Evolutionary conservation across 2,329 filamentous ascomycete species (phyloP), one percentile per base, ranked within the genome.

Genomic region (Cladosporium sp.): DNA sequence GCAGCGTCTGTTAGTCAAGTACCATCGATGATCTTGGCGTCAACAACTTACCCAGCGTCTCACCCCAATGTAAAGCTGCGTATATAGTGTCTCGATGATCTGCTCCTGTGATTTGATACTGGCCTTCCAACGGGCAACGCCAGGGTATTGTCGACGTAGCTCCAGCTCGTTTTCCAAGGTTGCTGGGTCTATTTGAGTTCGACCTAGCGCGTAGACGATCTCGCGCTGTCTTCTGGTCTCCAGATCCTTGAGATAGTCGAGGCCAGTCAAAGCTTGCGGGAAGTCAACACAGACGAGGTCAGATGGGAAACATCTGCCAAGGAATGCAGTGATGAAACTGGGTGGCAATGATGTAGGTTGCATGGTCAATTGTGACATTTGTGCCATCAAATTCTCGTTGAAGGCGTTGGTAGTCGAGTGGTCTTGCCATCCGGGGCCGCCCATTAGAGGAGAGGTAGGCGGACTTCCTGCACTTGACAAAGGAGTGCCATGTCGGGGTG

Each of bases 241-340:
- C 10, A 90, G 78, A 67, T 89, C 86, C 68, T 85, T 86, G 60
- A 89, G 80, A 73, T 90, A 90, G 76, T 90, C 88, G 62, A 90
- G 79, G 8, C 86, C 87, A 3, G 87, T 88, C 68, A 90, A 77
- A 21, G 87, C 85, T 73, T 89, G 87, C 23, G 86, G 84, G 68
- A 89, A 90, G 76, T 89, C 87, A 66, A 89, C 87, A 48, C 82
- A 76, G 36, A 82, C 79, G 11, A 89, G 74, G 53, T 85, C 80
- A 1, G 81, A 72, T 25, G 85, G 81, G 74, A 89, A 89, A 73
- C 83, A 85, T 57, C 84, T 82, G 68, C 83, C 82, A 58, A 89
- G 80, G 73, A 89, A 90, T 14, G 80, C 84, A 48, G 84, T 85
- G 68, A 89, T 84, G 76, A 90, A 89, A 66, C 79, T 81, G 0